phyloP scores from a whole-genome alignment of 2,329 filamentous ascomycete genomes.

The Paecilomyces niveus region DNA sequence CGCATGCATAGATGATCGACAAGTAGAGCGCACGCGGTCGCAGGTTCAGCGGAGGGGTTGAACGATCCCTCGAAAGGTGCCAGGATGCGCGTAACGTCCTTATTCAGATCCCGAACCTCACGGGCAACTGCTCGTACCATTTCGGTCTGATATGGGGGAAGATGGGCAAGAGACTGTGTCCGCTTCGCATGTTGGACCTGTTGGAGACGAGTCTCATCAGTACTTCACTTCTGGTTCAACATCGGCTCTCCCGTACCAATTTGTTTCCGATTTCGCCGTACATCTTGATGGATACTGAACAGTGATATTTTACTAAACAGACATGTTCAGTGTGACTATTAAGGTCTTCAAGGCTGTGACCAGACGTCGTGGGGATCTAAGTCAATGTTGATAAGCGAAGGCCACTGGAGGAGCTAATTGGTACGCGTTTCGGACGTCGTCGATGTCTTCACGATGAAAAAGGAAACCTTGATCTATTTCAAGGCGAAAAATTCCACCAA shows the following conservation, averaged over 20 bases:
- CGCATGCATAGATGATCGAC: conserved; percentile 94
- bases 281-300: conserved; percentile 44
- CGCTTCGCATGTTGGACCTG: conserved; percentile 95
- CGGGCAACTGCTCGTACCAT: conserved; percentile 79
- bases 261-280: conserved; percentile 85
- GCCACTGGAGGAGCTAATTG: background rate
- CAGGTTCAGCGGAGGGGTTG: conserved; percentile 74
- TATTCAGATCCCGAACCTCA: conserved; percentile 89
- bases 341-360: too few relatives aligned
- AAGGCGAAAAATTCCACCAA: background rate
- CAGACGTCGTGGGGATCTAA: background rate
- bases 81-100: conserved; percentile 71
- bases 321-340: too few relatives aligned
- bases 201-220: background rate
- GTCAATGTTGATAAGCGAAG: background rate
- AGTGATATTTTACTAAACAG: background rate
- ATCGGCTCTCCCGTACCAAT: conserved; percentile 51
- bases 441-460: background rate
- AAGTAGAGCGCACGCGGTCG: conserved; percentile 77
- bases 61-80: conserved; percentile 79
- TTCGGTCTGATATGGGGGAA: conserved; percentile 89
- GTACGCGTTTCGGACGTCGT: background rate
- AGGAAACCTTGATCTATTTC: background rate
- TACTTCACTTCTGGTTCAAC: background rate
- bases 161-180: conserved; percentile 74